A percentile compares a stretch with the other conserved stretches of the same genome.
These are phyloP conservation scores for Rhynchospora breviuscula DNA, from an alignment of 176 grass and related monocot genomes.

Conservation along the genomic window DNA sequence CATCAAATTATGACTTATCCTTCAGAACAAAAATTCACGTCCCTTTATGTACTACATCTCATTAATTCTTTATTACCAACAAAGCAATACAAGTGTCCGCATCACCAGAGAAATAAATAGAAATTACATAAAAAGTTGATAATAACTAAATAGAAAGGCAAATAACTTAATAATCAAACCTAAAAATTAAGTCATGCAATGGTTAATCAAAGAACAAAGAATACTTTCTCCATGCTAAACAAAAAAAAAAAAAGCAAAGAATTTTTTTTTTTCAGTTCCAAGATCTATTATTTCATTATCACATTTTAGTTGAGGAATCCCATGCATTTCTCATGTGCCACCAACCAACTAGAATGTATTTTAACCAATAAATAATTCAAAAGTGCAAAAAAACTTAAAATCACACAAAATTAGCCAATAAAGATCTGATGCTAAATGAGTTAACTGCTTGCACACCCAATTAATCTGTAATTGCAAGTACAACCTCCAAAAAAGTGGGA, in stretches of 20 bases:
- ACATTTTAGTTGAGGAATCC: constrained; percentile 11
- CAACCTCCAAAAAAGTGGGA: not conserved
- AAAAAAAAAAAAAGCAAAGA: not conserved
- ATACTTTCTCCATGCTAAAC: not conserved
- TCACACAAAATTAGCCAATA: constrained; percentile 1
- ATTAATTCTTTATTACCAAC: not conserved
- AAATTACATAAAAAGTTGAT: not conserved
- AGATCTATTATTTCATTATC: constrained; percentile 15
- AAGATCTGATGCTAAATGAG: not conserved
- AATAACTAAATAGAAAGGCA: not conserved
- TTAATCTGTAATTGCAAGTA: constrained; percentile 5
- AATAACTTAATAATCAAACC: not conserved
- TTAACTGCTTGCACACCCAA: not conserved
- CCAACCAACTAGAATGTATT: not conserved
- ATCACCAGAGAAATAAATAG: not conserved
- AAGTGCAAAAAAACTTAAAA: constrained; percentile 4
- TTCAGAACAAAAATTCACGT: not conserved
- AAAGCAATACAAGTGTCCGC: not conserved
- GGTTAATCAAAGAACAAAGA: not conserved
- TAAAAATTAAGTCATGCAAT: not conserved
- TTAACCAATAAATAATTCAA: not conserved
- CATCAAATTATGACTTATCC: constrained; percentile 13
- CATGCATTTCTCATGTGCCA: constrained; percentile 5
- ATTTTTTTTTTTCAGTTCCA: not conserved
- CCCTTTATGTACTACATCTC: not conserved